phyloP scores from a whole-genome alignment of 2,329 filamentous ascomycete species.

The Epichloe sylvatica region DNA sequence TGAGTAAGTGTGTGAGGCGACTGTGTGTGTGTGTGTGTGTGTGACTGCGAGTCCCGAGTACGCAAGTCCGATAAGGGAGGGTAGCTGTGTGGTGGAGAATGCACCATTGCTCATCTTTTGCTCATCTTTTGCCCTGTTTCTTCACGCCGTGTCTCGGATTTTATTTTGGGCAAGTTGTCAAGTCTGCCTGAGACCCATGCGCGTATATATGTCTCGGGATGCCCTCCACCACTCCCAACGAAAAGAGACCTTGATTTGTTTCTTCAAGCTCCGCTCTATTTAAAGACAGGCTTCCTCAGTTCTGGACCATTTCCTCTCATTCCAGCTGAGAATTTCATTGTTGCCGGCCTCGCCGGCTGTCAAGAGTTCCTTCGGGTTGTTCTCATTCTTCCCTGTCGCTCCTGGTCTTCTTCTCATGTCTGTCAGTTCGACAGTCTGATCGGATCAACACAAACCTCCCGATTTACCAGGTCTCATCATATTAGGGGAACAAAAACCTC shows the following conservation, averaged over 20 bases:
- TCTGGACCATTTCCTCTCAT: not conserved
- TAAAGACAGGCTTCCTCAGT: slow-evolving; percentile 1
- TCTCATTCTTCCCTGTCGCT: slow-evolving; percentile 1
- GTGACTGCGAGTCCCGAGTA: not conserved
- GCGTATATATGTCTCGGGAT: slow-evolving; percentile 1
- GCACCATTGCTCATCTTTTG: not conserved
- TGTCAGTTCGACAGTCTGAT: not conserved
- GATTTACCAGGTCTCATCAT: not conserved
- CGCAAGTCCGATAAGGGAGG: not conserved
- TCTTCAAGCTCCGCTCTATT: not conserved
- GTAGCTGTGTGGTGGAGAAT: not conserved
- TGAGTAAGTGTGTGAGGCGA: not conserved
- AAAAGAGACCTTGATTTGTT: not conserved
- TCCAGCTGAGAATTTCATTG: slow-evolving; percentile 1
- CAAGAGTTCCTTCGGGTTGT: not conserved
- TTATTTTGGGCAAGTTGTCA: not conserved
- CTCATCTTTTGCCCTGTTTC: not conserved
- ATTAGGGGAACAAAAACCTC: not conserved
- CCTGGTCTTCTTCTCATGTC: not conserved
- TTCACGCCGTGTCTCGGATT: not conserved
- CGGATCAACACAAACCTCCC: not conserved
- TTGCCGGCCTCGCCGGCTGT: slow-evolving; percentile 3
- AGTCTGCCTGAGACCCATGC: not conserved
- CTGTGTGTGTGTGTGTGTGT: not conserved
- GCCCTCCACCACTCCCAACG: not conserved